Base-by-base conservation (phyloP, 345 rosid species). In the Capsella bursapastoris region DNA sequence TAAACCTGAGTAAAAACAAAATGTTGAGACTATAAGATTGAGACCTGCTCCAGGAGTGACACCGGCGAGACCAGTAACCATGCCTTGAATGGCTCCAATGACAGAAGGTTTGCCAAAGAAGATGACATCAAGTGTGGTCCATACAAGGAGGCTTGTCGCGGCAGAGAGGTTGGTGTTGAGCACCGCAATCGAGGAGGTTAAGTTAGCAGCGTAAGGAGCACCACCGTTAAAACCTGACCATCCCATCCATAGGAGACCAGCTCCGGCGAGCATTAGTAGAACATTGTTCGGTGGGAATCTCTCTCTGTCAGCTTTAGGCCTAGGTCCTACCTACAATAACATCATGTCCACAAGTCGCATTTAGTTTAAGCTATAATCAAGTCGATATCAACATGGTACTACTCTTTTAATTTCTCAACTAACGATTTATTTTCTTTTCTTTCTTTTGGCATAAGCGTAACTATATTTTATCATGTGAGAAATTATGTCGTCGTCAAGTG, bases 181-280 rank as follows among this genome's bases (percentile, higher is more conserved):
- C 6, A 93, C 66, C 0, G 97, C 98, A 7, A 89, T 73, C 0
- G 98, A 83, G 34, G 98, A 68, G 68, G 71, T 83, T n/a, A 87
- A 63, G 38, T 89, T 84, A 14, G 96, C 98, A 0, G 97, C 97
- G 70, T 89, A 89, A 0, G 98, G 98, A 0, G 97, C 97, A 2
- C 97, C 98, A 0, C 98, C 98, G 34, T 91, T 93, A 85, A 93
- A 93, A 25, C 98, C 98, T 2, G 98, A 89, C 98, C 98, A 93
- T 9, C 98, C 98, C 94, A 89, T 85, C 98, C 96, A 93, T 11
- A 93, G 64, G 53, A 93, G 84, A 1, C 98, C 98, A 0, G 96
- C 98, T 7, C 98, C 98, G 12, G 98, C 96, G 18, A 93, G 85
- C 97, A 93, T 93, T 22, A 93, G 81, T 68, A 93, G 72, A 37